Conservation (phyloP, 352 stramenopile species). For the Paralagenidium karlingii region DNA sequence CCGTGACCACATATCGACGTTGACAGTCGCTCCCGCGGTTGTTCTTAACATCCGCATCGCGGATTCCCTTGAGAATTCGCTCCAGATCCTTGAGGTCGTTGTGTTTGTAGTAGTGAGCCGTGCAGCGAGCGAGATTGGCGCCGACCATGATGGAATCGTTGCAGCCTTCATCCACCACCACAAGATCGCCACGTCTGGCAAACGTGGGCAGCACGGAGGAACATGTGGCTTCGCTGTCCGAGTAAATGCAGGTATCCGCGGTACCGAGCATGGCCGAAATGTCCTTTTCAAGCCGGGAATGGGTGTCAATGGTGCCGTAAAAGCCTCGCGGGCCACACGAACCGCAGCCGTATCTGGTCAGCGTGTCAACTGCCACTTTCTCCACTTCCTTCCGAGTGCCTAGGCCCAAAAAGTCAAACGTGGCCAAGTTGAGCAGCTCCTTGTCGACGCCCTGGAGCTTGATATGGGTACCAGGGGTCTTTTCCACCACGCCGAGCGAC, state of each 20-base stretch:
- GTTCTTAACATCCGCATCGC: conserved; percentile 82
- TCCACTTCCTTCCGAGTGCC: conserved; percentile 79
- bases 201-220: conserved; percentile 94
- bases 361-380: conserved; percentile 72
- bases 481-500: conserved; percentile 68
- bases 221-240: conserved; percentile 90
- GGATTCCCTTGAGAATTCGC: conserved; percentile 81
- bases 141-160: conserved; percentile 92
- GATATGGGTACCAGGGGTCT: conserved; percentile 64
- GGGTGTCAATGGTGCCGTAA: conserved; percentile 95
- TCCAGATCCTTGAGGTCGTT: conserved; percentile 96
- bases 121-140: conserved; percentile 89
- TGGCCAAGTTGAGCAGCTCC: conserved; percentile 91
- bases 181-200: conserved; percentile 93
- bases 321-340: conserved; percentile 97
- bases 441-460: conserved; percentile 55
- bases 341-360: conserved; percentile 95
- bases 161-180: conserved; percentile 93
- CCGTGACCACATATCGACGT: conserved; percentile 94
- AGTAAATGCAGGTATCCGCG: conserved; percentile 94
- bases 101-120: conserved; percentile 94
- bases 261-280: conserved; percentile 88
- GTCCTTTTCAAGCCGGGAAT: conserved; percentile 85
- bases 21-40: conserved; percentile 73
- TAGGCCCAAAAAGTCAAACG: conserved; percentile 94